These are phyloP conservation scores for Geranomyces variabilis DNA, from an alignment of 192 early-diverging fungal genomes.

Conservation along the genomic window DNA sequence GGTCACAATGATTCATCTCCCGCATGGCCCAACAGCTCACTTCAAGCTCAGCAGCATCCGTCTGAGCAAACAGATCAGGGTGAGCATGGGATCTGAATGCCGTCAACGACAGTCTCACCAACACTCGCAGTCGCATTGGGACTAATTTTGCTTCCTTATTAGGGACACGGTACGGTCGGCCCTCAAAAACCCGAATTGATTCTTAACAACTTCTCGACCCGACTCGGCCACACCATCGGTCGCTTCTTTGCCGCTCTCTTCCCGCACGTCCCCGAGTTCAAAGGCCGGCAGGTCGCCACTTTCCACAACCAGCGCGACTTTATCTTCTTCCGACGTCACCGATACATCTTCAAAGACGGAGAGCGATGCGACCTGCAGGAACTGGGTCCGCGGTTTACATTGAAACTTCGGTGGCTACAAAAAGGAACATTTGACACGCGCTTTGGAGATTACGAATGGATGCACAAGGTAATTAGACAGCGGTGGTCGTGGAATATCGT, in stretches of 20 bases:
- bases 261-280: constrained; percentile 96
- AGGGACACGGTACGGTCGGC: constrained; percentile 74
- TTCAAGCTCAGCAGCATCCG: constrained; percentile 88
- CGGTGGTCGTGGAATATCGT: not conserved
- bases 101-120: not conserved
- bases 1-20: constrained; percentile 91
- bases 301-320: constrained; percentile 99
- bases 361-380: constrained; percentile 82
- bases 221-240: constrained; percentile 94
- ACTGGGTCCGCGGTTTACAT: constrained; percentile 92
- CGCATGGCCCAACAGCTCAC: constrained; percentile 94
- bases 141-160: not conserved
- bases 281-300: constrained; percentile 90
- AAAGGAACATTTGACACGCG: constrained; percentile 90
- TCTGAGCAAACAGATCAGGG: constrained; percentile 73
- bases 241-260: constrained; percentile 95
- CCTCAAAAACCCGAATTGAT: constrained; percentile 94
- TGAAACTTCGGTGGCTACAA: constrained; percentile 92
- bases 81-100: constrained; percentile 19
- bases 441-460: constrained; percentile 95
- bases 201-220: constrained; percentile 95
- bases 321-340: constrained; percentile 96
- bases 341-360: constrained; percentile 90
- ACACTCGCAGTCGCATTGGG: not conserved
- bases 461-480: constrained; percentile 67